Conservation (phyloP, 306 rosid species). For the Dalbergia cultrata region DNA sequence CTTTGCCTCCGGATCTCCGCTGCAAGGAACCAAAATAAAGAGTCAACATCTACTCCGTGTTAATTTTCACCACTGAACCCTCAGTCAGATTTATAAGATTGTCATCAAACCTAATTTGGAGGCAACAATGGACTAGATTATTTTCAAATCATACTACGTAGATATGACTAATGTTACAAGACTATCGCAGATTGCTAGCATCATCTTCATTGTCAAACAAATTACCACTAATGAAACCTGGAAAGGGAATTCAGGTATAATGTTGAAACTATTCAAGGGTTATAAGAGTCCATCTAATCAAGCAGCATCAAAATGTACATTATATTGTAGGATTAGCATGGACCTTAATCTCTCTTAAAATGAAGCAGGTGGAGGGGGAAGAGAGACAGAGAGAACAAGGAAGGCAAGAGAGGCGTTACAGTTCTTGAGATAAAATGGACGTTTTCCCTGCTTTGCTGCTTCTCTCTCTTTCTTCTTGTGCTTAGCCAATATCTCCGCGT, state of each 20-base stretch:
- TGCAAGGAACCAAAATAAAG: slow-evolving; percentile 48
- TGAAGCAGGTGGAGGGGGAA: not conserved
- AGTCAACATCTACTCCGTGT: slow-evolving; percentile 28
- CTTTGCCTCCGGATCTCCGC: slow-evolving; percentile 77
- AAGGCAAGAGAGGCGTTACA: slow-evolving; percentile 52
- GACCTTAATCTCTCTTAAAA: not conserved
- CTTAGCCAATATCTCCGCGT: slow-evolving; percentile 62
- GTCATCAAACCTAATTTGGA: not conserved
- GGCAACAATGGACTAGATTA: not conserved
- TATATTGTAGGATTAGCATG: not conserved
- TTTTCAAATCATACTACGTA: not conserved
- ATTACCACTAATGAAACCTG: slow-evolving; percentile 9
- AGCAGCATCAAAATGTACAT: not conserved
- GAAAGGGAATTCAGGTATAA: not conserved
- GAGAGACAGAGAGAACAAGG: not conserved
- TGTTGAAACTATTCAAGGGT: not conserved
- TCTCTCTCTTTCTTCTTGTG: slow-evolving; percentile 88
- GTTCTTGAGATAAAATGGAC: slow-evolving; percentile 73
- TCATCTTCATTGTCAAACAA: slow-evolving; percentile 14
- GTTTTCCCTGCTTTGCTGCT: slow-evolving; percentile 79
- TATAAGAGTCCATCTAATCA: not conserved
- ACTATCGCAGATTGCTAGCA: slow-evolving; percentile 33
- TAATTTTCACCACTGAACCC: slow-evolving; percentile 5
- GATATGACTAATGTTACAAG: not conserved
- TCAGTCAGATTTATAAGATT: not conserved